These are phyloP conservation scores for Populus deltoides DNA, from an alignment of 345 rosid species.

Conservation along the genomic window DNA sequence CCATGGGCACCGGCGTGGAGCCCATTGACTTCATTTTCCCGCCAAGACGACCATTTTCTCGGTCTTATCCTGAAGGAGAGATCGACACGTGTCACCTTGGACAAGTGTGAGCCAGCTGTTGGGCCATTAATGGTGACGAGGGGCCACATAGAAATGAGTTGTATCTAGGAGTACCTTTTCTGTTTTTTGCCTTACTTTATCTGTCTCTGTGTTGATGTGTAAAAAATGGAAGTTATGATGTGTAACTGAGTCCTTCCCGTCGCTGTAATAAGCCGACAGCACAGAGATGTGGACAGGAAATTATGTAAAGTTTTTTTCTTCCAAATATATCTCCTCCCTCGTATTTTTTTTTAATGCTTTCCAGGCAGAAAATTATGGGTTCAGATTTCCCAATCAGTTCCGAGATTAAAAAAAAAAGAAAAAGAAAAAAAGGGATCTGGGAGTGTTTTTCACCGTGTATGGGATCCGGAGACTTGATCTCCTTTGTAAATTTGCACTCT, in stretches of 20 bases:
- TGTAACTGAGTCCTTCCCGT: not conserved
- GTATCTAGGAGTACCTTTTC: not conserved
- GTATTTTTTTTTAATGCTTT: too few relatives aligned
- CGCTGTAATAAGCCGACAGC: not conserved
- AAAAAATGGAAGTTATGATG: not conserved
- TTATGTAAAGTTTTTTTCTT: not conserved
- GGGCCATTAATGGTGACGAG: not conserved
- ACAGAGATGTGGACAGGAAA: not conserved
- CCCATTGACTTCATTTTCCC: conserved; percentile 32
- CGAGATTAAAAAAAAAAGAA: too few relatives aligned
- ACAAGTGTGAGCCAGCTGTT: conserved; percentile 11
- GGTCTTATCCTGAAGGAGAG: not conserved
- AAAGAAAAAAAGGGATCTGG: too few relatives aligned
- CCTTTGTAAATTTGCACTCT: too few relatives aligned
- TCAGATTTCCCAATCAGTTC: too few relatives aligned
- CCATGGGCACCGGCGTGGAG: conserved; percentile 28
- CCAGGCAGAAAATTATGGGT: too few relatives aligned
- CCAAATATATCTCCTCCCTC: too few relatives aligned
- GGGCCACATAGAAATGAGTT: not conserved
- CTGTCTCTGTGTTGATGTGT: not conserved
- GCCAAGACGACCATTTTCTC: conserved; percentile 16
- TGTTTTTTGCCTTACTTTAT: not conserved
- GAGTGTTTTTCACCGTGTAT: too few relatives aligned
- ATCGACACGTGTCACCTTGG: not conserved
- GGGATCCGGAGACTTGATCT: too few relatives aligned